These are phyloP conservation scores for Kokia cookei DNA, from an alignment of 441 rosid species.

Conservation along the genomic window DNA sequence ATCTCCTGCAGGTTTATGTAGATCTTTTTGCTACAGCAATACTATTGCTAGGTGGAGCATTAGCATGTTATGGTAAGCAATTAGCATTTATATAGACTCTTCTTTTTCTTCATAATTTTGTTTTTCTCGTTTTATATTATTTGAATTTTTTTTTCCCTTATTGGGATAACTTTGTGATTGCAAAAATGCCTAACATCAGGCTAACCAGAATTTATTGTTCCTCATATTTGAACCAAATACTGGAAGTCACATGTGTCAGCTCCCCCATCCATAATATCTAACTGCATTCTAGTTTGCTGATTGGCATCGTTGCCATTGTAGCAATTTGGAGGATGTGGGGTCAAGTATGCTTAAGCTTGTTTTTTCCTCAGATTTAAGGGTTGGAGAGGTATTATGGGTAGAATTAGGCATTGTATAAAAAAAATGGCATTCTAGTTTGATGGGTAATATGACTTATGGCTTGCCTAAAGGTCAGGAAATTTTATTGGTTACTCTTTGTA, in stretches of 20 bases:
- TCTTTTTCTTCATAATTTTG: background rate
- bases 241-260: background rate
- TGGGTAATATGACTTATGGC: background rate
- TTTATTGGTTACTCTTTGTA: background rate
- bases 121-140: background rate
- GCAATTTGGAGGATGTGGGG: too few relatives aligned
- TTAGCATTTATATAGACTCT: background rate
- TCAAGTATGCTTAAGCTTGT: too few relatives aligned
- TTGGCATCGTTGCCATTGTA: too few relatives aligned
- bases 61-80: constrained; percentile 60
- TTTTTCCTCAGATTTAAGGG: too few relatives aligned
- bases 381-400: too few relatives aligned
- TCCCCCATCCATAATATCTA: background rate
- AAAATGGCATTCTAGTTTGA: background rate
- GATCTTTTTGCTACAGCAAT: constrained; percentile 36
- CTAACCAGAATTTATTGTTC: background rate
- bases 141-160: background rate
- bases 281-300: background rate
- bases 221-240: background rate
- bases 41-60: constrained; percentile 48
- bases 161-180: background rate
- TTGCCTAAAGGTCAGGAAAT: background rate
- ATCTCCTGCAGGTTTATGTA: constrained; percentile 47
- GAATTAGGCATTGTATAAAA: too few relatives aligned
- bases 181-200: background rate